Percentiles rank a stretch among this genome's conserved stretches.
Evolutionary conservation across 441 rosid species (phyloP).

Genomic region (Adansonia madagascariensis): DNA sequence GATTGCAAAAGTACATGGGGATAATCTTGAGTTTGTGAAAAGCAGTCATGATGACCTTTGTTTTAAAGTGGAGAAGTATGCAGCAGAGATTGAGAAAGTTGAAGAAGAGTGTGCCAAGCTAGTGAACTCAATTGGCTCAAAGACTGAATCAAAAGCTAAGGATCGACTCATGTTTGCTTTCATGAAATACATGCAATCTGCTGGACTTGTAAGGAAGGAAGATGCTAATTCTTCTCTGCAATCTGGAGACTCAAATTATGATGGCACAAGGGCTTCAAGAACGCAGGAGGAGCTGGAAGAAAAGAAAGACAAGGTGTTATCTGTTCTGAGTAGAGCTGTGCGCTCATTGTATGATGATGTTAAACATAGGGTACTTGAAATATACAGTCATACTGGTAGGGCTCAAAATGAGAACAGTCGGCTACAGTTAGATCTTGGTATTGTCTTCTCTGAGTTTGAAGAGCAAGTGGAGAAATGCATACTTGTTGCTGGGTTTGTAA

Average conservation of each 20-base stretch:
- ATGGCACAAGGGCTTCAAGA: slow-evolving; percentile 47
- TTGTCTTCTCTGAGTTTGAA: slow-evolving; percentile 60
- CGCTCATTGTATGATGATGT: slow-evolving; percentile 68
- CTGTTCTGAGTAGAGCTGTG: slow-evolving; percentile 63
- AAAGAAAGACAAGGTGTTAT: slow-evolving; percentile 67
- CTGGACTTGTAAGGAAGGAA: slow-evolving; percentile 59
- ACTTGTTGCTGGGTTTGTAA: slow-evolving; percentile 62
- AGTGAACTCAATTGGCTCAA: slow-evolving; percentile 65
- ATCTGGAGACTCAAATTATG: slow-evolving; percentile 44
- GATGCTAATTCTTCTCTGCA: slow-evolving; percentile 46
- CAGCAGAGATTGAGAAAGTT: slow-evolving; percentile 66
- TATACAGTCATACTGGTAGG: slow-evolving; percentile 46
- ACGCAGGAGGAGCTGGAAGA: slow-evolving; percentile 50
- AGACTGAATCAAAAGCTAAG: slow-evolving; percentile 79
- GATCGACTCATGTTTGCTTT: slow-evolving; percentile 80
- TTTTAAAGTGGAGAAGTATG: slow-evolving; percentile 65
- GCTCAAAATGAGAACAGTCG: slow-evolving; percentile 47
- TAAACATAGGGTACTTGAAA: slow-evolving; percentile 56
- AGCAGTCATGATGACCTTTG: slow-evolving; percentile 66
- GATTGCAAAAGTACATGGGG: slow-evolving; percentile 56
- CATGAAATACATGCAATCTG: slow-evolving; percentile 73
- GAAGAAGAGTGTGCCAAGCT: slow-evolving; percentile 76
- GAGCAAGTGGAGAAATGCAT: slow-evolving; percentile 89
- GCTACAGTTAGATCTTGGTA: slow-evolving; percentile 49
- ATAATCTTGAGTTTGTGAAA: slow-evolving; percentile 62